Base-by-base conservation (phyloP, 306 rosid species). In the Cucumis hystrix region DNA sequence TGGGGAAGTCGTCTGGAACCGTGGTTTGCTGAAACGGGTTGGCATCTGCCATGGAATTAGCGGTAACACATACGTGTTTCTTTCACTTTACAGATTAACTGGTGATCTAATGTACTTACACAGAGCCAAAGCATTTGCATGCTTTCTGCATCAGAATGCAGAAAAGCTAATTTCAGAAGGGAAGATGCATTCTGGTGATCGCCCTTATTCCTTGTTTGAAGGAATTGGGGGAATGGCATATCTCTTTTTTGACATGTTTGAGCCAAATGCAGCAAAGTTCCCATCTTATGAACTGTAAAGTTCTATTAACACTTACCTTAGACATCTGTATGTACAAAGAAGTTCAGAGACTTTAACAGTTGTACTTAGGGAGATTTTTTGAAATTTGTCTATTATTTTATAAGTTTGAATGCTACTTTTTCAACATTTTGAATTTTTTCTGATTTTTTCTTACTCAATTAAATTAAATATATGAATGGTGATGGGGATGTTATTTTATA, bases 1-100 rank as follows among this genome's bases (percentile, higher is more conserved):
- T 35, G 96, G 92, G 58, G 89, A 91, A 57, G 92, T 91, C 73
- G 88, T 88, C 51, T 93, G 97, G 97, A 83, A 79, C 14, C 83
- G 89, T 70, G 98, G 97, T 82, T 78, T 93, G 65, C 96, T 93
- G 35, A 93, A 86, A 86, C 87, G 92, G 83, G 92, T 91, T 35
- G 97, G 98, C 51, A 74, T 93, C 16, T 93, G 97, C 35, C 98
- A 93, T 54, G 98, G 98, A 72, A 77, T 91, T 76, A 88, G 97
- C 47, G 93, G 98, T 74, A 93, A 93, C 80, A 79, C 96, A 57
- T 88, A 87, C 37, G 89, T 93, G 79, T 93, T 91, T 84, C 93
- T 93, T 74, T 86, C 96, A 10, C 92, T 93, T 33, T 90, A 88
- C 81, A 81, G 90, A 57, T 83, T 91, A 56, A 93, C 97, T 0